Conservation (phyloP, 2,329 filamentous ascomycete species). For the Huntiella abstrusa region DNA sequence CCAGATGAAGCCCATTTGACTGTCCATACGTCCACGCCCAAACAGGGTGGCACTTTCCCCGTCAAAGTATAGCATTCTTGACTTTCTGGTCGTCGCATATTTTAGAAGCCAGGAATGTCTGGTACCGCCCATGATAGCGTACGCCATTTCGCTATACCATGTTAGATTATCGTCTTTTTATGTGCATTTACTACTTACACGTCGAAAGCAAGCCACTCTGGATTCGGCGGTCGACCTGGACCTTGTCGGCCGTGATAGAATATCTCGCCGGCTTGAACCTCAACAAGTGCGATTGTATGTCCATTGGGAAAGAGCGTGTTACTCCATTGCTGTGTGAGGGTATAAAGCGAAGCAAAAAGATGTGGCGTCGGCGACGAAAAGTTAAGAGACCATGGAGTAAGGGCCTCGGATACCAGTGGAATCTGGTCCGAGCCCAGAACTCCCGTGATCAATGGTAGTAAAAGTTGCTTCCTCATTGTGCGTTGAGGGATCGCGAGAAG, state of each 20-base stretch:
- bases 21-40: conserved; percentile 26
- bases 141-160: conserved; percentile 27
- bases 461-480: too few species aligned
- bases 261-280: conserved; percentile 26
- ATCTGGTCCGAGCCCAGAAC: too few species aligned
- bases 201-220: conserved; percentile 34
- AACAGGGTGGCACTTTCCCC: conserved; percentile 30
- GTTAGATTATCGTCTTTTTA: conserved; percentile 4
- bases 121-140: conserved; percentile 29
- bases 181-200: conserved; percentile 15
- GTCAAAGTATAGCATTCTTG: conserved; percentile 30
- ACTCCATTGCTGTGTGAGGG: conserved; percentile 29
- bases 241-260: conserved; percentile 30
- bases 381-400: conserved; percentile 18
- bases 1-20: conserved; percentile 31
- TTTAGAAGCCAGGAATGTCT: conserved; percentile 27
- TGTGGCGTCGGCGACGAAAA: conserved; percentile 29
- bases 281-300: conserved; percentile 27
- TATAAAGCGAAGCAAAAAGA: conserved; percentile 27
- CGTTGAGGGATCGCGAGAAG: too few species aligned
- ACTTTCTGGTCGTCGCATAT: conserved; percentile 26
- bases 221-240: conserved; percentile 23
- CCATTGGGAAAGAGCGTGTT: conserved; percentile 33
- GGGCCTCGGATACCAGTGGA: too few species aligned
- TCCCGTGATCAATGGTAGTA: too few species aligned